phyloP scores from a whole-genome alignment of 1,139 yeast species.

The Arxiozyma heterogenica region DNA sequence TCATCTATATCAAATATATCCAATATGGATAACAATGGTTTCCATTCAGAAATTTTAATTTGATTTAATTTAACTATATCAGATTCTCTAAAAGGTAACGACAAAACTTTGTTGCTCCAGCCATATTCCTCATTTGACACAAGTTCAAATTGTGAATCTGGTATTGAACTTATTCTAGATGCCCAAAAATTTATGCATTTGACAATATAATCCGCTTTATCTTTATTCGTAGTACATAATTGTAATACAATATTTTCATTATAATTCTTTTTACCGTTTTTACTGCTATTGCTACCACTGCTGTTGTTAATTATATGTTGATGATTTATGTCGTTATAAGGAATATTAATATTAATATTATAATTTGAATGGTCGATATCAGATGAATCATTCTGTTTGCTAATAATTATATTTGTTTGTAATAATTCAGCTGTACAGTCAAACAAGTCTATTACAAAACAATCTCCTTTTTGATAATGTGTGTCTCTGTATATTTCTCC shows the following conservation, averaged over 20 bases:
- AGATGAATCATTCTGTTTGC: conserved; percentile 4
- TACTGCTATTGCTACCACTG: too few species aligned
- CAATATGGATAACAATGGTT: conserved; percentile 31
- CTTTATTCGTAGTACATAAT: conserved; percentile 48
- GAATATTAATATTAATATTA: conserved; percentile 30
- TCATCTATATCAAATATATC: conserved; percentile 27
- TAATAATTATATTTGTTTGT: conserved; percentile 22
- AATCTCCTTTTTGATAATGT: conserved; percentile 20
- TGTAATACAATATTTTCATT: conserved; percentile 9
- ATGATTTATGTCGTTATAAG: conserved; percentile 23
- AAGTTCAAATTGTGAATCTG: conserved; percentile 43
- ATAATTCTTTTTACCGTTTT: neutral
- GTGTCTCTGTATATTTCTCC: conserved; percentile 18
- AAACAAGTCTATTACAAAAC: conserved; percentile 17
- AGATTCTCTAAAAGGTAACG: neutral
- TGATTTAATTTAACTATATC: neutral
- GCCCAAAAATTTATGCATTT: conserved; percentile 88
- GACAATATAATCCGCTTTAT: conserved; percentile 62
- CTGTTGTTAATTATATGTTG: conserved; percentile 19
- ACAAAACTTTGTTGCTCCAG: conserved; percentile 43
- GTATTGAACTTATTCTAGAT: conserved; percentile 71
- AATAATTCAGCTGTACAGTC: conserved; percentile 20
- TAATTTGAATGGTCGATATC: conserved; percentile 16
- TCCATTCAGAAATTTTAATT: conserved; percentile 30
- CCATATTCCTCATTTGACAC: conserved; percentile 76